phyloP scores from a whole-genome alignment of 169 alveolate genomes.

The Blepharisma undulans region DNA sequence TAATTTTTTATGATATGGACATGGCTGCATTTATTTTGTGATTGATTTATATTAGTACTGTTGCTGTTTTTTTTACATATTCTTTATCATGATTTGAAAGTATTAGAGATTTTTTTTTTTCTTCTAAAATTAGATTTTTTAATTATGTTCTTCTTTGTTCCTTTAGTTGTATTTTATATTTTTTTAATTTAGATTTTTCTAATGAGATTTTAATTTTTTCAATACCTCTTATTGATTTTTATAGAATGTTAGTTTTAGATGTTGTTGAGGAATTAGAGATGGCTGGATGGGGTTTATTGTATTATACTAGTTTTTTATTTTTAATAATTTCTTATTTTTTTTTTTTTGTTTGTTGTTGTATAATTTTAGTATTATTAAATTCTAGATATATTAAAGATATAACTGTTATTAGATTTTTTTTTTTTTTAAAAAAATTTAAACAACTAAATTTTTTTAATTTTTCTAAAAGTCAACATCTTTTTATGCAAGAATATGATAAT shows the following conservation, averaged over 20 bases:
- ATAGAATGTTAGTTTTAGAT: neutral
- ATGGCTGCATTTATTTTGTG: neutral
- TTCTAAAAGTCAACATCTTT: conserved; percentile 20
- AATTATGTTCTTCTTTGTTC: neutral
- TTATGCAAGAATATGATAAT: neutral
- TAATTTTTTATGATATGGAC: neutral
- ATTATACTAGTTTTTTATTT: neutral
- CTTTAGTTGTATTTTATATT: neutral
- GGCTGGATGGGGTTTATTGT: neutral
- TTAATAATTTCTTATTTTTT: neutral
- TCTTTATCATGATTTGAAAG: neutral
- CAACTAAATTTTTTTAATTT: neutral
- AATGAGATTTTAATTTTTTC: neutral
- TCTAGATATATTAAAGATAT: neutral
- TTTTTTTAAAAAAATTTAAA: neutral
- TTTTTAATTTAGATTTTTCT: neutral
- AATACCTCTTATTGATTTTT: neutral
- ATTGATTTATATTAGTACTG: neutral
- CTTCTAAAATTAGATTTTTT: neutral
- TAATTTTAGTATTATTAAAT: neutral
- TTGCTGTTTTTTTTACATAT: neutral
- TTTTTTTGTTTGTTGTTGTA: neutral
- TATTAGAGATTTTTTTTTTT: neutral
- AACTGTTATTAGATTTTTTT: neutral
- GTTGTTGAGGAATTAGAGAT: neutral